A percentile compares a stretch with the other conserved stretches of the same genome.
phyloP scores from a whole-genome alignment of 2,329 filamentous ascomycete genomes.

The Berkeleyomyces basicola region DNA sequence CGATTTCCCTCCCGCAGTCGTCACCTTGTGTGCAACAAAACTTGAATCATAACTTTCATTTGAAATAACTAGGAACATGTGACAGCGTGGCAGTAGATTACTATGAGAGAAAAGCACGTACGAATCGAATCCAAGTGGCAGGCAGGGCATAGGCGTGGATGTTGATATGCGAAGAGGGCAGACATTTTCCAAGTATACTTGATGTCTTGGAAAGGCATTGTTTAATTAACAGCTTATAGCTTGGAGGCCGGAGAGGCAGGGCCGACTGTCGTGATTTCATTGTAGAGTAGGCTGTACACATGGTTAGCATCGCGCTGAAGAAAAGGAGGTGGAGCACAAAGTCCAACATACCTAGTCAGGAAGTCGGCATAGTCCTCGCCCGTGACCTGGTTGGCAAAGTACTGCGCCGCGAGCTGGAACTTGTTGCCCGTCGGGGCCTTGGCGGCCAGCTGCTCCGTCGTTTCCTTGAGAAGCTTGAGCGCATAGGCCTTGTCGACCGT shows the following conservation, averaged over 20 bases:
- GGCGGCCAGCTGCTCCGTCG: conserved; percentile 55
- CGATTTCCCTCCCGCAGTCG: background rate
- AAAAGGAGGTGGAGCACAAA: background rate
- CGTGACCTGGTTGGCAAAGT: conserved; percentile 84
- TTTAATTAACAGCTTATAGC: conserved; percentile 28
- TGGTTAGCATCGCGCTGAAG: conserved; percentile 12
- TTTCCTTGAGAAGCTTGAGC: conserved; percentile 71
- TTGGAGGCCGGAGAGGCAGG: conserved; percentile 44
- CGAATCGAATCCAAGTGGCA: background rate
- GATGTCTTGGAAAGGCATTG: background rate
- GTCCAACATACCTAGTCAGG: conserved; percentile 53
- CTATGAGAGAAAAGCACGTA: background rate
- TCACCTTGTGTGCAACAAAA: background rate
- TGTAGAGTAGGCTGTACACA: conserved; percentile 54
- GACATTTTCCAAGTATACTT: background rate
- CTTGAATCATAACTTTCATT: background rate
- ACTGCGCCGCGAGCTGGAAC: conserved; percentile 75
- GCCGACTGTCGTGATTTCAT: conserved; percentile 67
- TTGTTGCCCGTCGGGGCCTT: conserved; percentile 81
- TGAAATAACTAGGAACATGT: background rate
- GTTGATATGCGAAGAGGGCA: background rate
- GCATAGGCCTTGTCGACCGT: conserved; percentile 86
- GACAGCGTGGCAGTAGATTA: background rate
- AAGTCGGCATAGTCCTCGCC: conserved; percentile 98
- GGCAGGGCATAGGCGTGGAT: background rate